Evolutionary conservation across 257 asterid species (phyloP).

Genomic region (Penstemon newberryi): DNA sequence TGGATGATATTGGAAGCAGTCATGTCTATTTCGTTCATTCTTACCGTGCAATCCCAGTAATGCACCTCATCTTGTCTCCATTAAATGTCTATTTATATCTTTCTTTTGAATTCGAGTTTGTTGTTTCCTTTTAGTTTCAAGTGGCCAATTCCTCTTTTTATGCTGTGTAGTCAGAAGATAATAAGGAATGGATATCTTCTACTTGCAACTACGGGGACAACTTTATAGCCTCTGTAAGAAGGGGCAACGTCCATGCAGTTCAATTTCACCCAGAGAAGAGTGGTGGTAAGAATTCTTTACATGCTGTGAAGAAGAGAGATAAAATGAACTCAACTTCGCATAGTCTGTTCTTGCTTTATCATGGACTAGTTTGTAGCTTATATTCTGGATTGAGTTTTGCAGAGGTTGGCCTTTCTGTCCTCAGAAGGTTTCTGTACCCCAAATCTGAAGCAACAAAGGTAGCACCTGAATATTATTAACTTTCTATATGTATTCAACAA

Average conservation of each 20-base stretch:
- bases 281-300: conserved; percentile 59
- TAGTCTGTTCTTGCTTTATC: neutral
- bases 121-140: conserved; percentile 19
- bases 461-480: conserved; percentile 27
- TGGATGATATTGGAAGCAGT: conserved; percentile 73
- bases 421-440: conserved; percentile 77
- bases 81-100: conserved; percentile 7
- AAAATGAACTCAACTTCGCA: neutral
- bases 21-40: conserved; percentile 99
- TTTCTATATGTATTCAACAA: conserved; percentile 20
- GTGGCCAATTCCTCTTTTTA: conserved; percentile 25
- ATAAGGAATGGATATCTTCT: conserved; percentile 85
- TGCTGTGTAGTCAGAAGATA: conserved; percentile 66
- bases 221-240: conserved; percentile 80
- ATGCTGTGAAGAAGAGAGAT: neutral
- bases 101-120: neutral
- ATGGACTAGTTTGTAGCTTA: conserved; percentile 15
- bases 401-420: conserved; percentile 90
- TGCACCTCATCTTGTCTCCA: conserved; percentile 22
- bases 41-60: conserved; percentile 88
- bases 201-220: conserved; percentile 76
- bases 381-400: conserved; percentile 32
- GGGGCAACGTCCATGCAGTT: conserved; percentile 93
- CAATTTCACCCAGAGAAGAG: conserved; percentile 99
- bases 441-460: conserved; percentile 61